Evolutionary conservation across 2,329 filamentous ascomycete species (phyloP), one percentile per base, ranked within the genome.

Genomic region (Colletotrichum siamense): DNA sequence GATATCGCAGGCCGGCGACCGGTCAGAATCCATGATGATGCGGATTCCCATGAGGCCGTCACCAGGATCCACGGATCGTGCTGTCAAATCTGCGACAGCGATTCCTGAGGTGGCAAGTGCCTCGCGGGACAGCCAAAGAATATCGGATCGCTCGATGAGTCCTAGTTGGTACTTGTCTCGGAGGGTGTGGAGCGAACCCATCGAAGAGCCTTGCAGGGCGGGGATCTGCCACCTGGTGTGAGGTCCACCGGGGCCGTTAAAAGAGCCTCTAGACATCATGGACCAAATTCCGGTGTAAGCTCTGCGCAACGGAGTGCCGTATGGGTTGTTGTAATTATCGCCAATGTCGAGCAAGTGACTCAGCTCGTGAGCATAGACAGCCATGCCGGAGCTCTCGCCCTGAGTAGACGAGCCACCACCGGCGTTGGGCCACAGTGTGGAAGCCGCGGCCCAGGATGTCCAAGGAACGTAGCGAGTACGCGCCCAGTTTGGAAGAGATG

Each of bases 251-350:
- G 89, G 89, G 0, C 89, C 89, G 71, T 89, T 89, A 82, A 90
- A 90, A 5, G 85, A 87, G 6, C 89, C 89, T 1, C 89, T 82
- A 26, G 86, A 87, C 77, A 91, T 83, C 89, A 91, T 91, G 8
- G 86, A 88, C 83, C 86, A 91, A 0, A 89, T 88, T 0, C 89
- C 89, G 0, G 88, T 89, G 79, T 88, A 90, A 1, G 86, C 81
- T 26, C 89, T 86, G 5, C 87, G 85, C 57, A 85, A 79, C 2
- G 88, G 88, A 1, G 82, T 78, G 5, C 86, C 83, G 77, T 87
- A 90, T 0, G 89, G 89, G 70, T 91, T 91, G 78, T 90, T 90
- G 79, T 91, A 90, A 79, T 91, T 91, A 78, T 91, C 89, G 10
- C 87, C 87, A 26, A 90, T 90, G 16, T 86, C 85, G 2, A 91